Percentiles rank a stretch among this genome's conserved stretches.
These are phyloP conservation scores for Pisolithus microcarpus DNA, from an alignment of 768 basidiomycete genomes.

Conservation along the genomic window DNA sequence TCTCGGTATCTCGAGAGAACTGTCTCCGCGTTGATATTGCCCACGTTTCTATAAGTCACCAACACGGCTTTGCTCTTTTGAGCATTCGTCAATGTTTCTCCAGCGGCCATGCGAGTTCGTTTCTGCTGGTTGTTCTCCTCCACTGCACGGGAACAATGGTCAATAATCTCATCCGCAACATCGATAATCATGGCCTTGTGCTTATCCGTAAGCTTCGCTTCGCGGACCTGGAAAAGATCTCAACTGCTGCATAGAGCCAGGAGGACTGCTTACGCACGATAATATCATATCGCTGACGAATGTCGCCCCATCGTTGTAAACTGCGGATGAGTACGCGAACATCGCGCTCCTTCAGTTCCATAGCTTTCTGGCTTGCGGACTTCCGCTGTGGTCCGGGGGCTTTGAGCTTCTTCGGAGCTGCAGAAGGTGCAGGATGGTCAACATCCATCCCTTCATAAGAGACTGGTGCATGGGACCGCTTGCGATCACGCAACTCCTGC, in stretches of 20 bases:
- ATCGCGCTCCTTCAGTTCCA: slow-evolving; percentile 97
- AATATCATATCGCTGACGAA: slow-evolving; percentile 86
- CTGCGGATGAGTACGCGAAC: slow-evolving; percentile 92
- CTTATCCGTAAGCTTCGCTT: slow-evolving; percentile 89
- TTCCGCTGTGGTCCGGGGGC: slow-evolving; percentile 70
- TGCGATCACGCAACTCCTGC: slow-evolving; percentile 65
- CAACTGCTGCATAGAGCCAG: neutral
- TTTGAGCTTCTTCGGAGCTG: slow-evolving; percentile 70
- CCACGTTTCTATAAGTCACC: slow-evolving; percentile 81
- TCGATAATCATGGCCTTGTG: slow-evolving; percentile 88
- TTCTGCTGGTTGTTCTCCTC: slow-evolving; percentile 80
- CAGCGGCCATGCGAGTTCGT: slow-evolving; percentile 63
- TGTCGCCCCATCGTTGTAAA: slow-evolving; percentile 96
- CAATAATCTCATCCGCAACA: slow-evolving; percentile 88
- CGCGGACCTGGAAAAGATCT: slow-evolving; percentile 55
- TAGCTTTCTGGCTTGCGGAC: slow-evolving; percentile 86
- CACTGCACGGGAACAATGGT: slow-evolving; percentile 76
- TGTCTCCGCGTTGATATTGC: slow-evolving; percentile 96
- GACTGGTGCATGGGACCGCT: slow-evolving; percentile 78
- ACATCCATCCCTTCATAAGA: slow-evolving; percentile 95
- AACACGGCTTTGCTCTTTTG: slow-evolving; percentile 97
- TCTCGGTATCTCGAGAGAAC: slow-evolving; percentile 85
- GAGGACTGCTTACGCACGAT: slow-evolving; percentile 56
- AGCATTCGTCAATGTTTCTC: slow-evolving; percentile 85
- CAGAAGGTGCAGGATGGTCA: slow-evolving; percentile 56